phyloP scores from a whole-genome alignment of 208 protist species.

The Trypanosoma cruzi region DNA sequence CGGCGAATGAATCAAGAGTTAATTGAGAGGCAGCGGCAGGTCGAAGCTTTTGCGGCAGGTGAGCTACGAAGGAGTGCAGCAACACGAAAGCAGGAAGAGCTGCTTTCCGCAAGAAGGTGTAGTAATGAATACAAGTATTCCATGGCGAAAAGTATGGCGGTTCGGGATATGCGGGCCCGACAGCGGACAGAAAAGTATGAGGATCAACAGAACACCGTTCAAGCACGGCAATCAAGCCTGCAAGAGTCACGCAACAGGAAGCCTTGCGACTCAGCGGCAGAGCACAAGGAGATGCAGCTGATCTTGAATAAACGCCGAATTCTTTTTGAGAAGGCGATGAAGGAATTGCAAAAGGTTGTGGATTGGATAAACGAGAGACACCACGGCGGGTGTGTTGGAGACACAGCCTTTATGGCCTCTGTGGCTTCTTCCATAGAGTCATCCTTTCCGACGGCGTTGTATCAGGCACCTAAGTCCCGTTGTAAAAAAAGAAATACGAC shows the following conservation, averaged over 20 bases:
- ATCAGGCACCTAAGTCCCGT: background rate
- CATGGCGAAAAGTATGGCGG: background rate
- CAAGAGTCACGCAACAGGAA: background rate
- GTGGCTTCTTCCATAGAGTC: background rate
- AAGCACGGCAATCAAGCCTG: background rate
- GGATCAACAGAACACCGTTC: background rate
- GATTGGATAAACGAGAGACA: conserved; percentile 7
- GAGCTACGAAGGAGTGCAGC: conserved; percentile 8
- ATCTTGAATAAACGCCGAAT: background rate
- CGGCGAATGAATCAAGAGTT: conserved; percentile 10
- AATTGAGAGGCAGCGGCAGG: background rate
- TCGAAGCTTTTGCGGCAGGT: conserved; percentile 8
- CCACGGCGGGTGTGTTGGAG: background rate
- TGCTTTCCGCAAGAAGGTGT: background rate
- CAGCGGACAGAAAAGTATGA: background rate
- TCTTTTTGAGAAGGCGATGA: conserved; percentile 6
- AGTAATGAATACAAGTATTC: background rate
- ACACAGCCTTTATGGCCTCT: background rate
- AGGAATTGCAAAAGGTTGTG: background rate
- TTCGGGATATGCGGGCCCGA: background rate
- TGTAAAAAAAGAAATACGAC: background rate
- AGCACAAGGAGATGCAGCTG: background rate
- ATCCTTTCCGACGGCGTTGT: background rate
- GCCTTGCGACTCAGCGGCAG: background rate
- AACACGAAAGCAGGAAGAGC: background rate